phyloP scores from a whole-genome alignment of 352 stramenopile species.

The Pythium sukuiense region DNA sequence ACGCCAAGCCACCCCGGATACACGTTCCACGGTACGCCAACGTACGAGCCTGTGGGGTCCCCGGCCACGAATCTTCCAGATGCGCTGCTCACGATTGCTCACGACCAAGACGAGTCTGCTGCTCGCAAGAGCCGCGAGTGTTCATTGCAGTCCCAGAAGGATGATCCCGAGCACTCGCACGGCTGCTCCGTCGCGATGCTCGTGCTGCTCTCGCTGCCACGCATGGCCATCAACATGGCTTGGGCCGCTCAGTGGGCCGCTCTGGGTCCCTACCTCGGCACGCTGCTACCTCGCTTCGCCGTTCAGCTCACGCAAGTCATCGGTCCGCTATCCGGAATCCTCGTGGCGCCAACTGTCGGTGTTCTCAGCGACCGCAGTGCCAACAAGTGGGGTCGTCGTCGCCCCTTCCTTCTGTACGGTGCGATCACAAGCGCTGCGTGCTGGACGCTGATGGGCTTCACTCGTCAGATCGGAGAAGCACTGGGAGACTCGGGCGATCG shows the following conservation, averaged over 20 bases:
- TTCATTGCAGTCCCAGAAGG: neutral
- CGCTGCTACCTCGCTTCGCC: conserved; percentile 59
- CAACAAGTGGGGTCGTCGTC: conserved; percentile 58
- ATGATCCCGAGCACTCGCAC: conserved; percentile 4
- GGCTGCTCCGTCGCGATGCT: conserved; percentile 67
- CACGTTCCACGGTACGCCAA: conserved; percentile 42
- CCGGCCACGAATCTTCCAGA: conserved; percentile 18
- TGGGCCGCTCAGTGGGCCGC: conserved; percentile 80
- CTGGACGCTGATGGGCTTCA: conserved; percentile 75
- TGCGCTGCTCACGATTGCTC: conserved; percentile 17
- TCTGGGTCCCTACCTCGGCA: conserved; percentile 65
- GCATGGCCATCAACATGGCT: conserved; percentile 79
- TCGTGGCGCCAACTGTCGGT: conserved; percentile 66
- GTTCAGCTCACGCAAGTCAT: conserved; percentile 79
- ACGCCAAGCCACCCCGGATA: conserved; percentile 22
- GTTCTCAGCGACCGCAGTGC: conserved; percentile 64
- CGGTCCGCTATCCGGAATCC: conserved; percentile 63
- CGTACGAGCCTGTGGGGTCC: conserved; percentile 37
- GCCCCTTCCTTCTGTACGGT: conserved; percentile 61
- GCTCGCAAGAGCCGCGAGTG: conserved; percentile 15
- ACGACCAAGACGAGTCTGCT: conserved; percentile 24
- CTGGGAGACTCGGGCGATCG: conserved; percentile 52
- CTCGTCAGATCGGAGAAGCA: conserved; percentile 53
- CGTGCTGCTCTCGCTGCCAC: conserved; percentile 60
- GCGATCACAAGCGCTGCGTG: conserved; percentile 61